Evolutionary conservation across 2,329 filamentous ascomycete species (phyloP), one percentile per base, ranked within the genome.

Genomic region (Leptosphaerulina australis): DNA sequence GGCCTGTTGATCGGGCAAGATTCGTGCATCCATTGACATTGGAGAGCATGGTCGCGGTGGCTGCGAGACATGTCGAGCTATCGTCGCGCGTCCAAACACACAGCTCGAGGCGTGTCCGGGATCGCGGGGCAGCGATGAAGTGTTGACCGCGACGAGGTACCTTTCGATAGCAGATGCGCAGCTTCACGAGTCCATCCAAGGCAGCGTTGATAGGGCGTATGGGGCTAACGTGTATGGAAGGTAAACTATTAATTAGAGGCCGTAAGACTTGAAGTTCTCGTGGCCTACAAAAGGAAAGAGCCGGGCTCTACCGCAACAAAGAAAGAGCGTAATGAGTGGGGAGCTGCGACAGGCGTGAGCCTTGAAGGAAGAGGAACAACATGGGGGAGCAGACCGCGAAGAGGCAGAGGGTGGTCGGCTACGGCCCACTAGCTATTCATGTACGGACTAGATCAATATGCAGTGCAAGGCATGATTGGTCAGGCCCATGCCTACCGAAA

Each of bases 291-390:
- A 60, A 45, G 60, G 60, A 61, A 61, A 41, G 60, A 50, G 47
- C 51, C 50, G 44, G 61, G 62, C 58, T 46, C 60, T 59, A 60
- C 58, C 62, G 64, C 65, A 66, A 58, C 58, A 52, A 56, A 62
- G 61, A 60, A 68, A 70, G 65, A 68, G 65, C 69, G 68, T 71
- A 65, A 36, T 59, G 67, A 67, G 66, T 66, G 64, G 63, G 67
- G 60, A 68, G 64, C 66, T 70, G 63, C 67, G 64, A 66, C 63
- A 53, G 62, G 55, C 56, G 58, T 55, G 53, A 63, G 61, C 58
- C 59, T 56, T 60, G 60, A 58, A 59, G 55, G 55, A 60, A 57
- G 60, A 59, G 51, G 58, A 63, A 62, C 55, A 62, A 53, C 60
- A 62, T 66, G 59, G 64, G 60, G 60, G 61, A 56, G 50, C 51